Evolutionary conservation across 148 eudicot species (phyloP).

Genomic region (Rhododendron vialii): DNA sequence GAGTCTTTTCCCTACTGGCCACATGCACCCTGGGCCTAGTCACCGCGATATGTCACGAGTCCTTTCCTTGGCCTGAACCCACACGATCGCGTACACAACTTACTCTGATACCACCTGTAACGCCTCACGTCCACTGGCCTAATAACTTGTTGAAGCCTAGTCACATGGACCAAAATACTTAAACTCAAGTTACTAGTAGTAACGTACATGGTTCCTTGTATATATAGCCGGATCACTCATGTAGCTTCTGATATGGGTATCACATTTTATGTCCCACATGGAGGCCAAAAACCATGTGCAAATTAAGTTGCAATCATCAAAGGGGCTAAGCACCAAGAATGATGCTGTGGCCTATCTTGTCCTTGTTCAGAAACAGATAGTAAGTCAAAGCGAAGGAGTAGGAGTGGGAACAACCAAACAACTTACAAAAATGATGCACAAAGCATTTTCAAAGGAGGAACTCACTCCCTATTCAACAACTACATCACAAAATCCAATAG

Average conservation of each 20-base stretch:
- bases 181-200: background rate
- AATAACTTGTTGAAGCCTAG: too few species aligned
- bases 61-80: background rate
- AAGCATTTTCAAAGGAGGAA: slow-evolving; percentile 2
- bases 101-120: background rate
- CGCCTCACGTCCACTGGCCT: background rate
- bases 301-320: slow-evolving; percentile 9
- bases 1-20: background rate
- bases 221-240: background rate
- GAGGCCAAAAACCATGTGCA: slow-evolving; percentile 17
- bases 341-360: slow-evolving; percentile 19
- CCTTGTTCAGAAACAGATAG: slow-evolving; percentile 18
- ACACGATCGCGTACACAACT: background rate
- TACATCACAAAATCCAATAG: background rate
- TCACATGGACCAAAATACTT: background rate
- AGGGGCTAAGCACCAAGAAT: slow-evolving; percentile 14
- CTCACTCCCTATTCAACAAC: background rate
- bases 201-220: background rate
- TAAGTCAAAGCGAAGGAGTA: slow-evolving; percentile 4
- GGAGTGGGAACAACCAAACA: background rate
- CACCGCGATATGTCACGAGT: background rate
- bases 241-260: background rate
- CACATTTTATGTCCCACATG: slow-evolving; percentile 15
- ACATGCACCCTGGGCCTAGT: background rate
- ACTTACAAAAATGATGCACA: background rate